phyloP scores from a whole-genome alignment of 2,329 filamentous ascomycete genomes.

The Trichoderma sp. region DNA sequence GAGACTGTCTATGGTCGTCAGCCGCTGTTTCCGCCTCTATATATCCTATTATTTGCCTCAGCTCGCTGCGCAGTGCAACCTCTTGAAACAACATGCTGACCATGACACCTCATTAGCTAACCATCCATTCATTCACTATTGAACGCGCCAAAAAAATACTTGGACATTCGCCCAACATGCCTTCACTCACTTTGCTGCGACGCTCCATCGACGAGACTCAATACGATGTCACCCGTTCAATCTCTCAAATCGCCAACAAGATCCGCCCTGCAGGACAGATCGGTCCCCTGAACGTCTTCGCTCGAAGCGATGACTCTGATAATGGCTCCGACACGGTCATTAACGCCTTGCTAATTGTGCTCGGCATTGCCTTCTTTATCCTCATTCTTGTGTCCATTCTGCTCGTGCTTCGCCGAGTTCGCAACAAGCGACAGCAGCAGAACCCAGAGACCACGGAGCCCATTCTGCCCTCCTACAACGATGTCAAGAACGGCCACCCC shows the following conservation, averaged over 20 bases:
- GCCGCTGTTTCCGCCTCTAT: neutral
- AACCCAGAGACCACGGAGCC: slow-evolving; percentile 43
- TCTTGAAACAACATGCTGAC: slow-evolving; percentile 7
- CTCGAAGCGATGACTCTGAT: slow-evolving; percentile 29
- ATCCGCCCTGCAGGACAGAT: slow-evolving; percentile 7
- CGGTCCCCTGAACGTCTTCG: slow-evolving; percentile 6
- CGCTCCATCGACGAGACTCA: slow-evolving; percentile 15
- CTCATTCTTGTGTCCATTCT: slow-evolving; percentile 66
- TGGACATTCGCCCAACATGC: slow-evolving; percentile 17
- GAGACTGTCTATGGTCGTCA: neutral
- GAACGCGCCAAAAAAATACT: slow-evolving; percentile 1
- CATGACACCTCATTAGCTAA: slow-evolving; percentile 1
- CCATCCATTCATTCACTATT: slow-evolving; percentile 9
- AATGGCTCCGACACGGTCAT: slow-evolving; percentile 60
- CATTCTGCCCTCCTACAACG: slow-evolving; percentile 67
- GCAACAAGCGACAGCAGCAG: slow-evolving; percentile 44
- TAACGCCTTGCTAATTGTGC: slow-evolving; percentile 73
- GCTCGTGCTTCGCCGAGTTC: slow-evolving; percentile 67
- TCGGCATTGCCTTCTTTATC: slow-evolving; percentile 72
- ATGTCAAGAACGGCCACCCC: slow-evolving; percentile 47
- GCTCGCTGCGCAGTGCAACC: neutral
- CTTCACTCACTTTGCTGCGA: slow-evolving; percentile 17
- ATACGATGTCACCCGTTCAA: slow-evolving; percentile 5
- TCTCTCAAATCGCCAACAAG: slow-evolving; percentile 11
- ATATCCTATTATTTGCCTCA: neutral